A percentile compares a stretch with the other conserved stretches of the same genome.
Conservation (phyloP, 2,329 filamentous ascomycete species). For the Colletotrichum incanum region DNA sequence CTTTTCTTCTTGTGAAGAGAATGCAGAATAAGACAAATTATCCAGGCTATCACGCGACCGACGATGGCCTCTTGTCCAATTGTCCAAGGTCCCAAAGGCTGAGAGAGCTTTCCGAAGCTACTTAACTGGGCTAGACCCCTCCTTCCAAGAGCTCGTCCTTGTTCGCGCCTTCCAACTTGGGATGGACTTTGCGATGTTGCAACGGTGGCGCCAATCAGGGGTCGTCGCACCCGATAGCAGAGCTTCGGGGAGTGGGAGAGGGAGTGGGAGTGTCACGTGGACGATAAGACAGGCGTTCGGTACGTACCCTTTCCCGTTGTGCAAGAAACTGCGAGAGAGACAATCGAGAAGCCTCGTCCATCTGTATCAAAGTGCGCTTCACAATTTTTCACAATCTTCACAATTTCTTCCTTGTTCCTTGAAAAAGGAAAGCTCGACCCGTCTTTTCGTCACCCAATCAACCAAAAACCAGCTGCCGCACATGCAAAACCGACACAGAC, state of each 20-base stretch:
- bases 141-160: conserved; percentile 34
- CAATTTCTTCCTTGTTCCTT: background rate
- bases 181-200: conserved; percentile 30
- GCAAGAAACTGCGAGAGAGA: background rate
- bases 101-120: conserved; percentile 3
- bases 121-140: conserved; percentile 16
- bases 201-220: conserved; percentile 39
- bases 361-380: background rate
- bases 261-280: conserved; percentile 29
- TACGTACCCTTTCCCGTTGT: background rate
- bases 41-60: conserved; percentile 11
- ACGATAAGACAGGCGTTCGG: background rate
- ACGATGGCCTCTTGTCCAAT: conserved; percentile 15
- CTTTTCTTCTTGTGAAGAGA: background rate
- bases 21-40: background rate
- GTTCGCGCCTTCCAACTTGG: conserved; percentile 43
- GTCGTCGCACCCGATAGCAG: conserved; percentile 19
- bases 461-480: conserved; percentile 38
- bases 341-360: background rate
- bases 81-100: background rate
- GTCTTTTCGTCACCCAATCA: conserved; percentile 25
- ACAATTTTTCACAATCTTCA: conserved; percentile 8
- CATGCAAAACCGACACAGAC: conserved; percentile 41
- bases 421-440: background rate
- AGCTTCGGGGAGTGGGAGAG: background rate